phyloP scores from a whole-genome alignment of 768 basidiomycete species.

The Mycena kentingensis region DNA sequence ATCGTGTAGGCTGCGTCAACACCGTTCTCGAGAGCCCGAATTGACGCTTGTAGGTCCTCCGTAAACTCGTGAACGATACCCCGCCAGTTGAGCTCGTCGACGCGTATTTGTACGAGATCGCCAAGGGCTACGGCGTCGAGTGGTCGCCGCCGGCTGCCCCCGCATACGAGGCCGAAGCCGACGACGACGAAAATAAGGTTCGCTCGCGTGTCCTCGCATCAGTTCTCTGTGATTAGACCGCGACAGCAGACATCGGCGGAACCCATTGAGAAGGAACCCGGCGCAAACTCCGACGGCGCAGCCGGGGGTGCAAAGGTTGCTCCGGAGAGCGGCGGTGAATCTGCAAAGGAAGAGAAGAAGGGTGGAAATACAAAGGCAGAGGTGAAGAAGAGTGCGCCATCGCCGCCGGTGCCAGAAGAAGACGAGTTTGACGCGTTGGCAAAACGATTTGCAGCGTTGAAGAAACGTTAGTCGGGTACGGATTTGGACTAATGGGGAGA shows the following conservation, averaged over 20 bases:
- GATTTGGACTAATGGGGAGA: conserved; percentile 9
- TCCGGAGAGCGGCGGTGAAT: conserved; percentile 40
- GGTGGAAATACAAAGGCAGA: conserved; percentile 30
- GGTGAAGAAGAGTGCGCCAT: conserved; percentile 25
- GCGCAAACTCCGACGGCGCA: conserved; percentile 33
- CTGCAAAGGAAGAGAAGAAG: conserved; percentile 48
- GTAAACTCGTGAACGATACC: conserved; percentile 69
- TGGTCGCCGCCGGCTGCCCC: conserved; percentile 51
- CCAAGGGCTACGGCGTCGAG: conserved; percentile 77
- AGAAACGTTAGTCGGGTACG: conserved; percentile 59
- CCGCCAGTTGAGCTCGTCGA: conserved; percentile 80
- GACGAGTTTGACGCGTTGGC: conserved; percentile 78
- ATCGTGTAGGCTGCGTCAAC: conserved; percentile 60
- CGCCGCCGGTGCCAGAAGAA: conserved; percentile 40
- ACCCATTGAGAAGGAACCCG: conserved; percentile 26
- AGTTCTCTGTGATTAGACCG: neutral
- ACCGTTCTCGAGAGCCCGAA: conserved; percentile 2
- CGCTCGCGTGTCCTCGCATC: conserved; percentile 22
- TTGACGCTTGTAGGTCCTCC: conserved; percentile 56
- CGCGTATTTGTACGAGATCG: conserved; percentile 86
- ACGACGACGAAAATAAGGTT: conserved; percentile 41
- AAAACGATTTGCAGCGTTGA: conserved; percentile 83
- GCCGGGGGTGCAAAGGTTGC: conserved; percentile 45
- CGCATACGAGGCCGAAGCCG: conserved; percentile 20
- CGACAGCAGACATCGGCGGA: conserved; percentile 17